These are phyloP conservation scores for Penstemon barbatus DNA, from an alignment of 257 asterid species.

Conservation along the genomic window DNA sequence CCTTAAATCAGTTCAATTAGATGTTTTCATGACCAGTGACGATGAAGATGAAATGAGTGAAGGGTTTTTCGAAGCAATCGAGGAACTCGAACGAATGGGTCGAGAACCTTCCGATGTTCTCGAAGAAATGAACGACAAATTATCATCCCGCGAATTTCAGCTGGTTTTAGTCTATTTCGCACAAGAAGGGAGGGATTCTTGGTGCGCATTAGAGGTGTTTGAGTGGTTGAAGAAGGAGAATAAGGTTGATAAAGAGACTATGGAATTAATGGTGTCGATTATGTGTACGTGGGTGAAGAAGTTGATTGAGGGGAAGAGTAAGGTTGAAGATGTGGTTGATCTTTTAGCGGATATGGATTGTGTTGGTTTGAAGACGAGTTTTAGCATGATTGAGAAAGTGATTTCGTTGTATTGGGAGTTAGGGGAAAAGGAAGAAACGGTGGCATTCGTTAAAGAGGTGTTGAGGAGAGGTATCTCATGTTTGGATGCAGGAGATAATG, in stretches of 20 bases:
- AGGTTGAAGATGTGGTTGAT: conserved; percentile 74
- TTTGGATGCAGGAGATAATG: conserved; percentile 39
- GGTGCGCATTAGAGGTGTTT: conserved; percentile 96
- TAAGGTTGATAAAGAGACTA: conserved; percentile 86
- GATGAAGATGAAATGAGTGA: conserved; percentile 86
- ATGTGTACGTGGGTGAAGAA: conserved; percentile 94
- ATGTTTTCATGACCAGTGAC: conserved; percentile 67
- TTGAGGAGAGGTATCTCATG: conserved; percentile 62
- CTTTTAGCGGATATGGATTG: conserved; percentile 95
- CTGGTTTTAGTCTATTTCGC: conserved; percentile 84
- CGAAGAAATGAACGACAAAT: conserved; percentile 75
- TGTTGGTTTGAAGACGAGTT: conserved; percentile 77
- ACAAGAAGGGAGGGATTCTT: conserved; percentile 95
- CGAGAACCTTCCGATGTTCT: conserved; percentile 97
- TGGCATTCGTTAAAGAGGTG: conserved; percentile 77
- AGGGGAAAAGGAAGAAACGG: conserved; percentile 56
- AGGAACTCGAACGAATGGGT: conserved; percentile 86
- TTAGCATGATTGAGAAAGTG: conserved; percentile 92
- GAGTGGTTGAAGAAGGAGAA: conserved; percentile 98
- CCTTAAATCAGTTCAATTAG: conserved; percentile 70
- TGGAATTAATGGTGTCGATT: conserved; percentile 94
- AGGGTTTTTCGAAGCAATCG: conserved; percentile 88
- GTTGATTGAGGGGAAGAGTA: conserved; percentile 67
- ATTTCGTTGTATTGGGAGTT: conserved; percentile 89
- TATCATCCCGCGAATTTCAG: conserved; percentile 85